Evolutionary conservation across 768 basidiomycete genomes (phyloP), one percentile per base, ranked within the genome.

Genomic region (Brasilioporus rufonigricans): DNA sequence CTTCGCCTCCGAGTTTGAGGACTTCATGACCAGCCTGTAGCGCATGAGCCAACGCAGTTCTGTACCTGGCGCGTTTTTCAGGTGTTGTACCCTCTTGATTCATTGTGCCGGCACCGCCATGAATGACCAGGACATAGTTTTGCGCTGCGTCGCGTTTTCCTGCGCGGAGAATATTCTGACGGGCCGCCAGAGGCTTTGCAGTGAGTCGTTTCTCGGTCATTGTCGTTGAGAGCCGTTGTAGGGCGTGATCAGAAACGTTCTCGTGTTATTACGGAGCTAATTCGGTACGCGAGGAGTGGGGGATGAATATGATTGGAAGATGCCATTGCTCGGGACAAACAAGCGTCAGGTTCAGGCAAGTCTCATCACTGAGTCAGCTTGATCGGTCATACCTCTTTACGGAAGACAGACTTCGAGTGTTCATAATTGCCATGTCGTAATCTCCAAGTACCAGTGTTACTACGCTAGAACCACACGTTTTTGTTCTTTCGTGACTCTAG

Each of bases 51-150:
- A 93, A 71, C 3, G 74, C 82, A 4, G 74, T 69, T 61, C 79
- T 82, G 72, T 89, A 91, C 48, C 71, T 71, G 14, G 77, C 77
- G 38, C 77, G 79, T 59, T 85, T 77, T 56, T 84, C 80, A 3
- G 83, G 85, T 1, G 87, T 85, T 16, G 85, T 81, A 19, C 67
- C 68, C 23, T 76, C 68, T 54, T 76, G 80, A 29, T 72, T 72
- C 80, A 91, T 87, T 2, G 81, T 86, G 1, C 88, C 88, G 0
- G 90, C 88, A 8, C 90, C 91, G 31, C 91, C 91, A 65, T 93
- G 89, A 57, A 92, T 83, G 27, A 88, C 85, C 1, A 93, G 76
- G 31, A 78, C 73, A 56, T 69, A 67, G 35, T 66, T 70, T 27
- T 58, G 45, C 7, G n/a, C 43, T 3, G 18, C 40, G 19, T 44